A percentile compares a stretch with the other conserved stretches of the same genome.
phyloP scores from a whole-genome alignment of 495 filamentous ascomycete species.

The Daldinia vernicosa region DNA sequence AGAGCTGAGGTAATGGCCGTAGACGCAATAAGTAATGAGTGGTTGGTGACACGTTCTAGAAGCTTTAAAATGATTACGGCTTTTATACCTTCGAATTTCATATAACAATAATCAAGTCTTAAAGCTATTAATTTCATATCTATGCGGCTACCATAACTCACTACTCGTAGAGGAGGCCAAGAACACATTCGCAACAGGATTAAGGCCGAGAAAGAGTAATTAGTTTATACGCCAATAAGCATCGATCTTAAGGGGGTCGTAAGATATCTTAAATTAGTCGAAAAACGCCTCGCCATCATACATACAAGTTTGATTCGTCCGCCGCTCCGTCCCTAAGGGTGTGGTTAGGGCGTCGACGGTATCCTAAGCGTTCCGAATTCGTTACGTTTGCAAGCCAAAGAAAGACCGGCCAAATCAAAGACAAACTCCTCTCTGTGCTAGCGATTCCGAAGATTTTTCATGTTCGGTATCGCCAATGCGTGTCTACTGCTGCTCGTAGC shows the following conservation, averaged over 20 bases:
- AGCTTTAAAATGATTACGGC: neutral
- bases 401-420: slow-evolving; percentile 38
- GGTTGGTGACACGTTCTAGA: neutral
- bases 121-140: neutral
- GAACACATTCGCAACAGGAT: neutral
- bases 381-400: slow-evolving; percentile 28
- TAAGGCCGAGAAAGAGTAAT: neutral
- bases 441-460: slow-evolving; percentile 23
- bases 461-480: slow-evolving; percentile 15
- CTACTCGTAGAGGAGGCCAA: neutral
- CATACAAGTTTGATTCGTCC: slow-evolving; percentile 35
- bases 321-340: slow-evolving; percentile 3
- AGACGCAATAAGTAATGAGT: neutral
- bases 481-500: slow-evolving; percentile 31
- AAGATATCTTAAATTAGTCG: slow-evolving; percentile 45
- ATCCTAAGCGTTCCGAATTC: slow-evolving; percentile 37
- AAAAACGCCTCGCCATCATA: slow-evolving; percentile 45
- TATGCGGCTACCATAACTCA: neutral
- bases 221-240: slow-evolving; percentile 12
- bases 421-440: slow-evolving; percentile 34
- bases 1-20: neutral
- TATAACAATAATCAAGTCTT: neutral
- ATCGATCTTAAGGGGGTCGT: slow-evolving; percentile 33
- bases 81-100: neutral
- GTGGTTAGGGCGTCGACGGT: slow-evolving; percentile 20